Base-by-base conservation (phyloP, 345 rosid species). In the Gossypium rotundifolium region DNA sequence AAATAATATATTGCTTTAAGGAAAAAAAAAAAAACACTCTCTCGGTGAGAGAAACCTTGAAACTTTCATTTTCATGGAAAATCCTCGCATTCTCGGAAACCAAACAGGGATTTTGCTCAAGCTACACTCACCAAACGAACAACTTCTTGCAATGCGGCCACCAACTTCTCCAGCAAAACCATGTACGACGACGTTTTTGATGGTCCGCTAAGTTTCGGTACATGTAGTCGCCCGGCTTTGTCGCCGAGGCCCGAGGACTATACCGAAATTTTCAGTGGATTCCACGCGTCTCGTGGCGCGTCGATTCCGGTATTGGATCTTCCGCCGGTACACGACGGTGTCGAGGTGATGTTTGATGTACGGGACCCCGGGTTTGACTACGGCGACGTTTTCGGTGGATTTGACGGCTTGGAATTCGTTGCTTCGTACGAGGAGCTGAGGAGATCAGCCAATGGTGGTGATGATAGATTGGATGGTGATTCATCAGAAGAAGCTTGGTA, bases 281-380 rank as follows among this genome's bases (percentile, higher is more conserved):
- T 90, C 53, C 93, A 84, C 81, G 84, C 92, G n/a, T 80, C 92
- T 72, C 90, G 90, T 83, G 86, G 88, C 76, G 74, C 92, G n/a
- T 91, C 97, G 74, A 87, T 94, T 77, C 98, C 97, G 13, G 91
- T 94, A 69, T 91, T 94, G 53, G 94, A 92, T 90, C 97, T 94
- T 75, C 97, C 97, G 0, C 44, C 77, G 49, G 84, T 80, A 0
- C 83, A 70, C 1, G 89, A 82, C 22, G 81, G 67, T 1, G n/a
- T 29, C 73, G 83, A 76, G 23, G 92, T 76, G 9, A 87, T 73
- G 80, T 87, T 90, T 60, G 98, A 92, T 76, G 89, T 82, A 9
- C 87, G 92, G 66, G 85, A 84, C 80, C 79, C 92, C 8, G 84
- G 82, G 7, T 84, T 90, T 46, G 92, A 90, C 79, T 92, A 94